Conservation (phyloP, 2,329 filamentous ascomycete genomes). For the Penicillium olsonii region DNA sequence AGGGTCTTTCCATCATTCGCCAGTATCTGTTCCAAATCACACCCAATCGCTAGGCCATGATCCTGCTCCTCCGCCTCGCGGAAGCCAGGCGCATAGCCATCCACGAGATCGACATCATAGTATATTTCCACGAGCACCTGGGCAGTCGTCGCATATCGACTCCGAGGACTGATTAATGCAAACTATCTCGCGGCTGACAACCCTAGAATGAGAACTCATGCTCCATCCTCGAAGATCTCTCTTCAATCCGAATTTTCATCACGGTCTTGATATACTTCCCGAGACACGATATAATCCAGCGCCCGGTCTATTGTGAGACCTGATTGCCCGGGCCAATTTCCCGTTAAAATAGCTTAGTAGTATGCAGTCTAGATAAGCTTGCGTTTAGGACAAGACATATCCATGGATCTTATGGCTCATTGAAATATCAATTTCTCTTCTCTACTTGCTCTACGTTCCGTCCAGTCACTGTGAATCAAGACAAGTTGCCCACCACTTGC, state of each 20-base stretch:
- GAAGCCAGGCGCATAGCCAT: conserved; percentile 5
- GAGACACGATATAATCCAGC: not conserved
- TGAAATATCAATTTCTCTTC: too few species aligned
- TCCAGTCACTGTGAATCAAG: too few species aligned
- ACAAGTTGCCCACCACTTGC: too few species aligned
- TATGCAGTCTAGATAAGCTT: too few species aligned
- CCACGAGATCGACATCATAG: conserved; percentile 2
- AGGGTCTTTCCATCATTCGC: conserved; percentile 4
- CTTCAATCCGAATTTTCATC: conserved; percentile 5
- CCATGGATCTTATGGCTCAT: too few species aligned
- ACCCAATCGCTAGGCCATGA: conserved; percentile 6
- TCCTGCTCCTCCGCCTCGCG: conserved; percentile 9
- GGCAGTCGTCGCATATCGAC: conserved; percentile 6
- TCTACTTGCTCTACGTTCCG: too few species aligned
- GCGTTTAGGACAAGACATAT: too few species aligned
- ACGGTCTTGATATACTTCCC: conserved; percentile 1
- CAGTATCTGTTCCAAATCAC: conserved; percentile 7
- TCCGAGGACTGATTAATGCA: conserved; percentile 2
- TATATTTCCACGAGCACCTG: conserved; percentile 6
- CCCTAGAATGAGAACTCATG: conserved; percentile 2
- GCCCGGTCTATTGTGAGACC: conserved; percentile 1
- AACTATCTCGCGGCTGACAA: not conserved
- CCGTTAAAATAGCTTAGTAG: too few species aligned
- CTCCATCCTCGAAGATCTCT: conserved; percentile 3
- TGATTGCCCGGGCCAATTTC: conserved; percentile 5